Evolutionary conservation across 1,284 basidiomycete species (phyloP), one percentile per base, ranked within the genome.

Genomic region (Marasmius oreades): DNA sequence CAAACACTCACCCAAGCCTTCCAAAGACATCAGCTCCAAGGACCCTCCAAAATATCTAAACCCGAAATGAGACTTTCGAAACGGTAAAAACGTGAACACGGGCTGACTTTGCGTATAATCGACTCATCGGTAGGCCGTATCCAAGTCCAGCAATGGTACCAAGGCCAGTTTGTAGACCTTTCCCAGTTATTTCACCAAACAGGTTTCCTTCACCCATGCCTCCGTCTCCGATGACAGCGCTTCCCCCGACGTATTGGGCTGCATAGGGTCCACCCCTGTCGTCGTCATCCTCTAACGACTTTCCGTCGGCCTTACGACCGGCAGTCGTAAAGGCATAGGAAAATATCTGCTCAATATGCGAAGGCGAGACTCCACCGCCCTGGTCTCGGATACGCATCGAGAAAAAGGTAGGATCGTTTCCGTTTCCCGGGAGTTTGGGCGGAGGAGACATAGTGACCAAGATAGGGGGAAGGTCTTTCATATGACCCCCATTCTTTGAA

Each of bases 271-370:
- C 88, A 34, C 82, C 85, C 3, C 72, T 80, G 23, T 69, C 69
- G 3, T 71, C 78, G 28, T 82, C 76, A 53, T 78, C 72, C 53
- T 66, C 73, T 66, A 59, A 22, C 5, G 60, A 51, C 53, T 67
- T 68, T 12, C 60, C 53, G 31, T 74, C 71, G 3, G 77, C 75
- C 2, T 66, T 69, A 53, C 72, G 68, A n/a, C 82, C 82, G 12
- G 88, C 89, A 2, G 93, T 95, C 2, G 93, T 94, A 69, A 94
- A 95, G 5, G 92, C 92, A 68, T 95, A 95, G 22, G 90, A 91
- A 70, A 95, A 95, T 56, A 95, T 89, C 52, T 85, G 81, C 16
- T 80, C 74, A 75, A 95, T 82, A 67, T 93, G 84, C 7, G 79
- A 73, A 2, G 86, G 86, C 1, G 85, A 78, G 36, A 95, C 87